These are phyloP conservation scores for Debaryomyces prosopidis DNA, from an alignment of 805 yeast genomes.

Conservation along the genomic window DNA sequence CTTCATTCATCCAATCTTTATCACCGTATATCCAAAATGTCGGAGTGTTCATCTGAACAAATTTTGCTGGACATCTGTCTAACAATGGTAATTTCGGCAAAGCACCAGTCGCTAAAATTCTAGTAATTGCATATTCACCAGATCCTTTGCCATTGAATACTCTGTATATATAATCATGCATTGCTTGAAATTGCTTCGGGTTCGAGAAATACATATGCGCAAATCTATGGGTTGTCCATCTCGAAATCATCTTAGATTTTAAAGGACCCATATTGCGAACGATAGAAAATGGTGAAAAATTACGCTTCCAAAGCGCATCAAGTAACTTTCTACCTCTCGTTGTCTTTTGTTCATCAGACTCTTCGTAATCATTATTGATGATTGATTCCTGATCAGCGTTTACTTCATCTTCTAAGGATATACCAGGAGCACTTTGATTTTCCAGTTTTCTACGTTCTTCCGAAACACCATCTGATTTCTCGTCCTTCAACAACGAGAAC, in stretches of 20 bases:
- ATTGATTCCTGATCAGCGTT: conserved; percentile 28
- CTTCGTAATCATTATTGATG: conserved; percentile 11
- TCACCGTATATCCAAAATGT: conserved; percentile 68
- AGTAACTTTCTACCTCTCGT: conserved; percentile 29
- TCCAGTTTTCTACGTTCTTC: conserved; percentile 10
- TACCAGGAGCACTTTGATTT: conserved; percentile 14
- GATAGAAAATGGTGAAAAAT: conserved; percentile 56
- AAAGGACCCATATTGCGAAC: conserved; percentile 54
- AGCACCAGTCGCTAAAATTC: conserved; percentile 60
- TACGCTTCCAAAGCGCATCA: conserved; percentile 50
- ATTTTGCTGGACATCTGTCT: conserved; percentile 46
- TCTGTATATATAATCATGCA: conserved; percentile 57
- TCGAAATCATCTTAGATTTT: conserved; percentile 49
- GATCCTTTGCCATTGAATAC: conserved; percentile 56
- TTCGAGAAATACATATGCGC: conserved; percentile 40
- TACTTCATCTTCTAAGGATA: conserved; percentile 14
- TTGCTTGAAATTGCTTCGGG: conserved; percentile 29
- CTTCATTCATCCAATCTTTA: conserved; percentile 68
- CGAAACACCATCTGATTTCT: conserved; percentile 11
- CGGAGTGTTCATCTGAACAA: conserved; percentile 44
- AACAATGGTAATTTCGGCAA: conserved; percentile 56
- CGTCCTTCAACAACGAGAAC: conserved; percentile 26
- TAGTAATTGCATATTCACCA: conserved; percentile 65
- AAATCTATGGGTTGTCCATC: conserved; percentile 53
- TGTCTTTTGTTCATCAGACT: conserved; percentile 12